Evolutionary conservation across 176 grass and related monocot genomes (phyloP).

Genomic region (Eragrostis nindensis): DNA sequence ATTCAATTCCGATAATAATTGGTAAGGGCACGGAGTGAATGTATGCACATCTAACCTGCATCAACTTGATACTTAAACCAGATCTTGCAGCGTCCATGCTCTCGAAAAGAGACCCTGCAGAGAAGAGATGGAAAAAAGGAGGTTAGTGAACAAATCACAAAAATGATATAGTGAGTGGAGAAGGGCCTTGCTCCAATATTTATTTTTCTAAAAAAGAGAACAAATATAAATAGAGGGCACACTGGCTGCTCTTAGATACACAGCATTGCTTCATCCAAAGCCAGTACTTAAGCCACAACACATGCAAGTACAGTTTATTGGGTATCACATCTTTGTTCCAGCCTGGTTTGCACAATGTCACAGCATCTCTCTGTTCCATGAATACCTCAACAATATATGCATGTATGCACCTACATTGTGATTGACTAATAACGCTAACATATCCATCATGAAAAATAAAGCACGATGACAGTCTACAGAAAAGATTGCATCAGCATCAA

Average conservation of each 20-base stretch:
- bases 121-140: background rate
- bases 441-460: background rate
- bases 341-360: background rate
- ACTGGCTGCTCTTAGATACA: background rate
- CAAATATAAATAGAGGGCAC: background rate
- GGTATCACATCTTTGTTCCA: background rate
- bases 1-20: background rate
- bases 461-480: no score
- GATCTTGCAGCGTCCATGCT: slow-evolving; percentile 59
- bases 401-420: background rate
- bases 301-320: background rate
- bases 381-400: background rate
- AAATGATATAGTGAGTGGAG: slow-evolving; percentile 12
- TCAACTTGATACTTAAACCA: slow-evolving; percentile 79
- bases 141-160: background rate
- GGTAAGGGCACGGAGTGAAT: background rate
- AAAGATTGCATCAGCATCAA: background rate
- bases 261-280: background rate
- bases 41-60: slow-evolving; percentile 66
- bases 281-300: background rate
- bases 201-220: background rate
- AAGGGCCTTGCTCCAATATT: background rate
- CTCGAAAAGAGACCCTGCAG: slow-evolving; percentile 82
- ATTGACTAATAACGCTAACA: background rate
- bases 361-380: background rate